Base-by-base conservation (phyloP, 306 rosid species). In the Vigna radiata region DNA sequence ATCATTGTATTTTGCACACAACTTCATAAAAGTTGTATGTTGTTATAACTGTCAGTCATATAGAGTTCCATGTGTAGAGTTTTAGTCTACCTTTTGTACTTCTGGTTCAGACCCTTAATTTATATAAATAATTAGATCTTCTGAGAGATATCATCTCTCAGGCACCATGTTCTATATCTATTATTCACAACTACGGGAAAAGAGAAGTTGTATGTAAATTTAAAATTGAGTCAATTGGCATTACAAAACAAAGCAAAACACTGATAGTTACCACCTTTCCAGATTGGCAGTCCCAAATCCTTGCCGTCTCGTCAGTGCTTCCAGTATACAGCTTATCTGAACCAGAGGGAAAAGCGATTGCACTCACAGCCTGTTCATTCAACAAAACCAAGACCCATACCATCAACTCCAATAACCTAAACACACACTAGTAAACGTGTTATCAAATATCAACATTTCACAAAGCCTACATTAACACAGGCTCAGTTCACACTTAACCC, bases 261-360 rank as follows among this genome's bases (percentile, higher is more conserved):
- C 60, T 75, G n/a, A 13, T 13, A 53, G 61, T 48, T 83, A 79
- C 77, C 74, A 96, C 99, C 99, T 92, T 86, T 73, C 98, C 99
- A 64, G 99, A 88, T 61, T 88, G 91, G 86, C 99, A 96, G 79
- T 92, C 98, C 99, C 99, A 96, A 43, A 91, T 83, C 81, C 96
- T 84, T 17, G 90, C 91, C 8, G 96, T 82, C 88, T 91, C 96
- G 73, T 96, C 99, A 70, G 89, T 86, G 59, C 99, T 87, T 72
- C 99, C 99, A 2, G 97, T 92, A 68, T 96, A 96, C 14, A 96
- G 99, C 89, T 86, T 92, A 85, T 92, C 91, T 7, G 97, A 96
- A 29, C 96, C 99, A 81, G 97, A 78, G 23, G 99, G 98, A 81
- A 92, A 64, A 27, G 98, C 90, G 56, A 96, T 96, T 68, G 92